A percentile compares a stretch with the other conserved stretches of the same genome.
These are phyloP conservation scores for Cystofilobasidium macerans DNA, from an alignment of 768 basidiomycete species.

Conservation along the genomic window DNA sequence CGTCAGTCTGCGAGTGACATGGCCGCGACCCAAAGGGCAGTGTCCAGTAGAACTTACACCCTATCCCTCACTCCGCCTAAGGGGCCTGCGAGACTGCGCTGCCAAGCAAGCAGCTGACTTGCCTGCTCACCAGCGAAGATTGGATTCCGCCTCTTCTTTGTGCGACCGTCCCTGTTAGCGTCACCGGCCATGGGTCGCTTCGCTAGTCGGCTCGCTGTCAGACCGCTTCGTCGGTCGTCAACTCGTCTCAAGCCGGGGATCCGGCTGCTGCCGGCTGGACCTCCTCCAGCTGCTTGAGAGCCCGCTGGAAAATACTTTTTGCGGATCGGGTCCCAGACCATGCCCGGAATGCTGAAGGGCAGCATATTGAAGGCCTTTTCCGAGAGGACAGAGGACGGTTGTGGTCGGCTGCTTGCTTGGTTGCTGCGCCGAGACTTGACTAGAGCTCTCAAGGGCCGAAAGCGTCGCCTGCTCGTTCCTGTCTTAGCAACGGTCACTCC, in stretches of 20 bases:
- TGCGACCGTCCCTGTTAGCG: background rate
- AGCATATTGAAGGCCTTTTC: background rate
- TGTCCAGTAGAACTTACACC: constrained; percentile 7
- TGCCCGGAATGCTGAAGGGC: constrained; percentile 14
- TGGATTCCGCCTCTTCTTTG: background rate
- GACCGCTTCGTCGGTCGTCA: background rate
- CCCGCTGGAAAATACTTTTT: constrained; percentile 21
- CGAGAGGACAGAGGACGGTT: no score
- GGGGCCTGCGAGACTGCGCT: constrained; percentile 1
- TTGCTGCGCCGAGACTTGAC: no score
- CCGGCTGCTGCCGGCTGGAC: background rate
- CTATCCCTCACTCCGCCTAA: background rate
- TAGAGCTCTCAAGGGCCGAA: no score
- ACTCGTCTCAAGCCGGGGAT: no score
- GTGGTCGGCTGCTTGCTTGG: no score
- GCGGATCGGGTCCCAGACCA: constrained; percentile 12
- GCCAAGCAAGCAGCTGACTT: background rate
- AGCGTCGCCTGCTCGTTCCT: no score
- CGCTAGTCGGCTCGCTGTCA: background rate
- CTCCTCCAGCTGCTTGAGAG: background rate
- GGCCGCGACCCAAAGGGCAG: background rate
- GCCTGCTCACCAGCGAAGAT: background rate
- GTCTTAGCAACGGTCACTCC: no score
- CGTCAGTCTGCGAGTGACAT: background rate
- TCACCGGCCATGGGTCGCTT: background rate